Conservation (phyloP, 345 rosid genomes). For the Brassica incana region DNA sequence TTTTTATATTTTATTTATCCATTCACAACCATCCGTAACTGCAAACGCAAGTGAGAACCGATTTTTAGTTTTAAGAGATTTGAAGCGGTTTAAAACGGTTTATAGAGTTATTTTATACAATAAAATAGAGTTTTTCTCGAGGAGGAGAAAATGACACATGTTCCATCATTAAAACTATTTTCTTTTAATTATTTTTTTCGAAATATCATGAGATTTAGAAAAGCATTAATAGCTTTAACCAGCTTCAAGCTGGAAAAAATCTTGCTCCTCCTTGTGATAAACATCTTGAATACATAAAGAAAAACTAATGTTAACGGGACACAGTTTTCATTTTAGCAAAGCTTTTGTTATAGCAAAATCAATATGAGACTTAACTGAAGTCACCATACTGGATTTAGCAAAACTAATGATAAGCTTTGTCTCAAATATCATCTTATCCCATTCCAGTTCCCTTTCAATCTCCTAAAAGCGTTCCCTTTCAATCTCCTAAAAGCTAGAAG, state of each 20-base stretch:
- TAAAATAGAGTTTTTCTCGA: no score
- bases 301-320: neutral
- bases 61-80: no score
- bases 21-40: no score
- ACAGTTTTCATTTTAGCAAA: neutral
- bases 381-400: neutral
- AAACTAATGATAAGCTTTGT: neutral
- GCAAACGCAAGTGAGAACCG: no score
- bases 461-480: no score
- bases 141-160: no score
- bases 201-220: neutral
- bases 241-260: neutral
- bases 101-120: no score
- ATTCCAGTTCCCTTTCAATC: neutral
- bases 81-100: no score
- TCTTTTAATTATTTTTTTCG: no score
- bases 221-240: neutral
- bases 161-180: no score
- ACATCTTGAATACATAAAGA: neutral
- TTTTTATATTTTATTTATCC: no score
- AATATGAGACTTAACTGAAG: neutral
- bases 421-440: neutral
- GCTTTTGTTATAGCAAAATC: neutral
- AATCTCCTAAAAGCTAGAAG: neutral
- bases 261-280: neutral